Evolutionary conservation across 805 yeast genomes (phyloP).

Genomic region (Torulaspora quercuum): DNA sequence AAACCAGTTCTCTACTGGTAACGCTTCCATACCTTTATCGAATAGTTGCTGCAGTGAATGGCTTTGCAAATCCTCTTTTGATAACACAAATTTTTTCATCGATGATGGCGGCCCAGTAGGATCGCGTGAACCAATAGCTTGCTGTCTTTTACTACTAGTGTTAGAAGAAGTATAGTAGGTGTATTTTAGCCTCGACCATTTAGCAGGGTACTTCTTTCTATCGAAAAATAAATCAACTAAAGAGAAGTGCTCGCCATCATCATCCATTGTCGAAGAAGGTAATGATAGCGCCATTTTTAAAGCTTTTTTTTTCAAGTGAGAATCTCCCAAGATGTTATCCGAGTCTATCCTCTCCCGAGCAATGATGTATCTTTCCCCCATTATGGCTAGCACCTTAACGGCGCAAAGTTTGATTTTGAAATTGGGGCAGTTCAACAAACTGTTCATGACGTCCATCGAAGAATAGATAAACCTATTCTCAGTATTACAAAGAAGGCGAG

Average conservation of each 20-base stretch:
- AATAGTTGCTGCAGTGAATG: constrained; percentile 57
- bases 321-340: constrained; percentile 24
- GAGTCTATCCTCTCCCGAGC: constrained; percentile 32
- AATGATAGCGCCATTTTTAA: constrained; percentile 52
- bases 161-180: constrained; percentile 43
- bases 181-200: constrained; percentile 55
- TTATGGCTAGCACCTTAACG: constrained; percentile 53
- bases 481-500: constrained; percentile 63
- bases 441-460: constrained; percentile 58
- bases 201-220: constrained; percentile 46
- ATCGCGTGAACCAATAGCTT: constrained; percentile 12
- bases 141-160: constrained; percentile 2
- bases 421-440: constrained; percentile 57
- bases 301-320: constrained; percentile 43
- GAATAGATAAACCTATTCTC: constrained; percentile 63
- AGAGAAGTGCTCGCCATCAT: constrained; percentile 41
- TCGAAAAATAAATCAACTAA: constrained; percentile 47
- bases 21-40: constrained; percentile 52
- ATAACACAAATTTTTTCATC: constrained; percentile 47
- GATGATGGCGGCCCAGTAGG: constrained; percentile 36
- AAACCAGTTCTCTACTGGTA: constrained; percentile 64
- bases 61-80: constrained; percentile 55
- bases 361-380: constrained; percentile 58
- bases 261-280: constrained; percentile 47
- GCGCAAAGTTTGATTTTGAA: constrained; percentile 57